These are phyloP conservation scores for Fabrea salina DNA, from an alignment of 169 alveolate genomes.

Conservation along the genomic window DNA sequence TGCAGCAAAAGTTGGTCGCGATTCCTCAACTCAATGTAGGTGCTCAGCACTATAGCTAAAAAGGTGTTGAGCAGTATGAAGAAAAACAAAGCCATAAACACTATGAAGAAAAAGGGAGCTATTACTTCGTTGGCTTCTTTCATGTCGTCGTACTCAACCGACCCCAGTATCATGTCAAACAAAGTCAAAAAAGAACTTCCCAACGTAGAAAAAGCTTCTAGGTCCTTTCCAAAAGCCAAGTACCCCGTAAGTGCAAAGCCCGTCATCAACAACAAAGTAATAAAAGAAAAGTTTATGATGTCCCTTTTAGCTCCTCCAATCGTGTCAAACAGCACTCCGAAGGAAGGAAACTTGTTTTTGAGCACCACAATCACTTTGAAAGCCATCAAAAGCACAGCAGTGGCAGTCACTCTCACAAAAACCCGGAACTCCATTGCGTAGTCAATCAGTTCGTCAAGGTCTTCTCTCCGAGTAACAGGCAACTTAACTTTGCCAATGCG, in stretches of 20 bases:
- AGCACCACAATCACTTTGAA: conserved; percentile 32
- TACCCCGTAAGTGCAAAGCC: conserved; percentile 34
- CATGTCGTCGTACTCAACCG: background rate
- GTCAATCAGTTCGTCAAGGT: conserved; percentile 29
- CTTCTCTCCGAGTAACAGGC: conserved; percentile 28
- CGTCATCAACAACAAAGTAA: conserved; percentile 20
- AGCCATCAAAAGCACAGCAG: conserved; percentile 28
- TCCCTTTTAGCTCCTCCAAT: conserved; percentile 33
- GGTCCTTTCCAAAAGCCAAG: conserved; percentile 25
- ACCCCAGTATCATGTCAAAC: conserved; percentile 22
- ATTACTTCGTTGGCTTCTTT: background rate
- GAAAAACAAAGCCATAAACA: conserved; percentile 32
- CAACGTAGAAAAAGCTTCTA: background rate
- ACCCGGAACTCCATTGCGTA: background rate
- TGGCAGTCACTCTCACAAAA: conserved; percentile 16
- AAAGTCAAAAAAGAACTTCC: background rate
- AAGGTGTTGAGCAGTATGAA: conserved; percentile 31
- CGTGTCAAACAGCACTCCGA: conserved; percentile 54
- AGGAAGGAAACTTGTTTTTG: conserved; percentile 41
- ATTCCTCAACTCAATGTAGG: conserved; percentile 20
- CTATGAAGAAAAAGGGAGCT: conserved; percentile 14
- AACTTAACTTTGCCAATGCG: conserved; percentile 12
- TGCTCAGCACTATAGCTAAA: conserved; percentile 33
- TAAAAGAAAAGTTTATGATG: conserved; percentile 29
- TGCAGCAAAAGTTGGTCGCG: conserved; percentile 21